Conservation (phyloP, 257 asterid species). For the Primulina huaijiensis region DNA sequence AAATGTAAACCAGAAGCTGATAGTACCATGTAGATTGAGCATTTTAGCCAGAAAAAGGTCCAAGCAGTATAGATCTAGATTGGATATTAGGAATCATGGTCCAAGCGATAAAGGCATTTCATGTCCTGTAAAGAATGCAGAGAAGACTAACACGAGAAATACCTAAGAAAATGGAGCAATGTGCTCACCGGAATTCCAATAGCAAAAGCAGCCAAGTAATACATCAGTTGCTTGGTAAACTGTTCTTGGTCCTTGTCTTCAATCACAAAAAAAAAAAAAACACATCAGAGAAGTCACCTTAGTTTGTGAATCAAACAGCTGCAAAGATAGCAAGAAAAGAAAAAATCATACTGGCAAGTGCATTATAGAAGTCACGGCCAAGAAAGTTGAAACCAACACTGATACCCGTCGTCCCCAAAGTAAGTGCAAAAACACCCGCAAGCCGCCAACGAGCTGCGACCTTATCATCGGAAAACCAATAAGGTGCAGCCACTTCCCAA, state of each 20-base stretch:
- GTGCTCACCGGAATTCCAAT: slow-evolving; percentile 97
- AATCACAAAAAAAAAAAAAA: slow-evolving; percentile 19
- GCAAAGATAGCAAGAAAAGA: not conserved
- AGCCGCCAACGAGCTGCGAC: slow-evolving; percentile 64
- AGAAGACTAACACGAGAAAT: slow-evolving; percentile 29
- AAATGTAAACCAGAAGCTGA: not conserved
- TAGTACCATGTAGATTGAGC: not conserved
- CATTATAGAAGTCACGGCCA: slow-evolving; percentile 88
- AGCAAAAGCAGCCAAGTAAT: slow-evolving; percentile 76
- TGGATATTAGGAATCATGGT: slow-evolving; percentile 15
- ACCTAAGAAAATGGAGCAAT: slow-evolving; percentile 68
- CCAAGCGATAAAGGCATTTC: not conserved
- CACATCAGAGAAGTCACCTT: slow-evolving; percentile 16
- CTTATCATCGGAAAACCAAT: slow-evolving; percentile 86
- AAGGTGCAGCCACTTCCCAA: slow-evolving; percentile 89
- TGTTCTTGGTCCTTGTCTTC: slow-evolving; percentile 87
- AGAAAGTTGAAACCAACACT: slow-evolving; percentile 88
- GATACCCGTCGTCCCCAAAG: slow-evolving; percentile 89
- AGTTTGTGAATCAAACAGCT: slow-evolving; percentile 20
- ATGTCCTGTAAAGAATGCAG: slow-evolving; percentile 13
- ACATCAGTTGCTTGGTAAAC: slow-evolving; percentile 68
- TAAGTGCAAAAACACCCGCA: slow-evolving; percentile 80
- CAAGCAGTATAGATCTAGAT: slow-evolving; percentile 3
- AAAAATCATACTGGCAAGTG: slow-evolving; percentile 75
- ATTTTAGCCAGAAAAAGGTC: not conserved